A percentile compares a stretch with the other conserved stretches of the same genome.
Conservation (phyloP, 2,329 filamentous ascomycete genomes). For the Xylaria sp. region DNA sequence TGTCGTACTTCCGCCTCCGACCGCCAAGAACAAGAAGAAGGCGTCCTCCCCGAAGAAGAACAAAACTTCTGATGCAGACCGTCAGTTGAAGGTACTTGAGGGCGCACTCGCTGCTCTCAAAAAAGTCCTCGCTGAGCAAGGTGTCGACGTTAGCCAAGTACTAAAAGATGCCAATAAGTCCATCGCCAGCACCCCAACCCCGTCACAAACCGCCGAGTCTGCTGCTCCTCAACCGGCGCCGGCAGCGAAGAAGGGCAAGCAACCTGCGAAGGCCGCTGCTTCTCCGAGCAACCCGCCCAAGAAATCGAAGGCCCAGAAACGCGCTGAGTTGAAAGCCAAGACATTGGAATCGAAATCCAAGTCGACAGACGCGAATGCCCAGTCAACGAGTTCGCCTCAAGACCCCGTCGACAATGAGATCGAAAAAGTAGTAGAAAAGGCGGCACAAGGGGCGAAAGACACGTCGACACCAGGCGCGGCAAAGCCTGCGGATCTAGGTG, state of each 20-base stretch:
- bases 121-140: slow-evolving; percentile 34
- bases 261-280: neutral
- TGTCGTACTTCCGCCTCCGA: neutral
- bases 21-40: slow-evolving; percentile 7
- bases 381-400: too few relatives aligned
- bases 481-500: slow-evolving; percentile 7
- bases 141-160: slow-evolving; percentile 27
- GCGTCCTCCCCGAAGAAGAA: slow-evolving; percentile 4
- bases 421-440: neutral
- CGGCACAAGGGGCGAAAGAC: neutral
- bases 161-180: neutral
- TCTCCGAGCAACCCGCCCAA: neutral
- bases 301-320: neutral
- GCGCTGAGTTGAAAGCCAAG: neutral
- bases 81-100: slow-evolving; percentile 33
- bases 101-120: slow-evolving; percentile 37
- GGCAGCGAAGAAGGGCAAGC: neutral
- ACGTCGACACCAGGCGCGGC: neutral
- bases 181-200: neutral
- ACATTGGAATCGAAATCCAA: neutral
- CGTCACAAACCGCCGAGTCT: neutral
- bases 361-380: neutral
- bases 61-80: slow-evolving; percentile 11
- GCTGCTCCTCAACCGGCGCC: neutral
- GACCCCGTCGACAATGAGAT: too few relatives aligned